Evolutionary conservation across 1,139 yeast genomes (phyloP).

Genomic region (Nakaseomyces glabratus): DNA sequence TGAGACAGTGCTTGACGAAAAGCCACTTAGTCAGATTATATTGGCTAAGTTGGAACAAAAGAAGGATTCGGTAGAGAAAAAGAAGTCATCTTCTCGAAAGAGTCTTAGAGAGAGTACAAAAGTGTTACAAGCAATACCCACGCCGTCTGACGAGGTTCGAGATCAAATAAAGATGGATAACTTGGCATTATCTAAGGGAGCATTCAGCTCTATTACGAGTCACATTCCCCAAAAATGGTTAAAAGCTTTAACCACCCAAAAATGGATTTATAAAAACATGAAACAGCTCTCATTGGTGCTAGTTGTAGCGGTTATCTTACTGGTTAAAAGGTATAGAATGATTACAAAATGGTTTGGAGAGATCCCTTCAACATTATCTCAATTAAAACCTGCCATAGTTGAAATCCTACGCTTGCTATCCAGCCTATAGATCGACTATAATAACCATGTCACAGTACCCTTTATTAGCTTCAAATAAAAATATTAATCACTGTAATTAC

Average conservation of each 20-base stretch:
- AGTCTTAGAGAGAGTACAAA: neutral
- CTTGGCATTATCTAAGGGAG: neutral
- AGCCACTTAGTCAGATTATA: neutral
- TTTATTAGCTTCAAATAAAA: too few relatives aligned
- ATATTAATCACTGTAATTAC: too few relatives aligned
- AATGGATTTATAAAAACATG: slow-evolving; percentile 2
- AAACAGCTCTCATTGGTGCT: neutral
- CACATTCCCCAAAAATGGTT: neutral
- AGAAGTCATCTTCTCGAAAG: neutral
- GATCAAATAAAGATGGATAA: neutral
- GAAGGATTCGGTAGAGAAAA: neutral
- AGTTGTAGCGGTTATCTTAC: neutral
- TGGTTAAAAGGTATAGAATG: neutral
- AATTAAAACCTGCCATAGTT: slow-evolving; percentile 8
- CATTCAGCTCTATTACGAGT: neutral
- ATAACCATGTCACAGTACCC: too few relatives aligned
- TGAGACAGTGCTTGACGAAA: neutral
- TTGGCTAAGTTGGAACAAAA: neutral
- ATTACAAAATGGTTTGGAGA: neutral
- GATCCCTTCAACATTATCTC: neutral
- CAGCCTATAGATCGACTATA: slow-evolving; percentile 12
- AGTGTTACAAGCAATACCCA: neutral
- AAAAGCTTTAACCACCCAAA: neutral
- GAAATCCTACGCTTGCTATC: slow-evolving; percentile 11
- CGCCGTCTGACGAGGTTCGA: neutral